Evolutionary conservation across 306 rosid species (phyloP), one percentile per base, ranked within the genome.

Genomic region (Gynostemma pentaphyllum): DNA sequence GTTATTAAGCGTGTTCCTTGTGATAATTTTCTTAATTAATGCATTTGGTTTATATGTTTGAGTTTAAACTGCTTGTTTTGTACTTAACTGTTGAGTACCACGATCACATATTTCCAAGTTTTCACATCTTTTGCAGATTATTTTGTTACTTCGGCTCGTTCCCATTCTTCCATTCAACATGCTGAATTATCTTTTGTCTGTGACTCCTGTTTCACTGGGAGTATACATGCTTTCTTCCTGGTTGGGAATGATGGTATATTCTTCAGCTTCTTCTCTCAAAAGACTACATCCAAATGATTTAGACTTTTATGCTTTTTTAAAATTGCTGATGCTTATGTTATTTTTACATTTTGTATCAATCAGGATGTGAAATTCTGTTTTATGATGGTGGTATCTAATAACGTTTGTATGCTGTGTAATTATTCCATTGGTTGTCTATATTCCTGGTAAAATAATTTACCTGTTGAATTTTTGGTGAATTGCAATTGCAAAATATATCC

Each of bases 201-300:
- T 91, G 70, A 91, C 98, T 62, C 96, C 96, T 67, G 89, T 91
- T 82, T 76, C 96, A 41, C 7, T 88, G 9, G 82, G 82, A 75
- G 89, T 85, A 56, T 91, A 88, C 82, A 74, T 86, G 88, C 81
- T 91, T 70, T 96, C 96, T 73, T 87, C 96, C 44, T 91, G 98
- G 98, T 59, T 91, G 64, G 98, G 98, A 78, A 91, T 91, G 96
- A 88, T 91, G 98, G 98, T 91, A 84, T 32, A 21, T 68, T 78
- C 73, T 80, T 56, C 32, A 63, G 68, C 70, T 70, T 54, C 30
- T 69, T 28, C 40, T 53, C 11, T 37, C 30, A 26, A 40, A 23
- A 46, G 53, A 59, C 60, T 73, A 15, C 62, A 55, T 55, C 27
- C 62, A 29, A 55, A 34, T 8, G 8, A 54, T 29, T n/a, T 28